Evolutionary conservation across 805 yeast species (phyloP).

Genomic region (Starmerella bacillaris): DNA sequence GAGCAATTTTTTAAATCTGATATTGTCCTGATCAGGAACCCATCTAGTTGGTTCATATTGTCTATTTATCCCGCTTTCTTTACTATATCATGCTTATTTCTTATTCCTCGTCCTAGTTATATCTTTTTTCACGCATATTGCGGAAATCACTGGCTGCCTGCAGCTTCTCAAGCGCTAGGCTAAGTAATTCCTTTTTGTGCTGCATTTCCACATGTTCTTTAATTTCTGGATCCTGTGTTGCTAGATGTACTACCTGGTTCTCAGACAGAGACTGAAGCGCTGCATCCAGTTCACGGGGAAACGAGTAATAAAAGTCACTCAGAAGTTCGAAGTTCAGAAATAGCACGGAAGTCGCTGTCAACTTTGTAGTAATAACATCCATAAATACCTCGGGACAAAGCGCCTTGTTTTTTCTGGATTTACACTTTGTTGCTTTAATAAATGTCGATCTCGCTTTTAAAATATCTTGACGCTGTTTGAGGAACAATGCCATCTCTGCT

Average conservation of each 20-base stretch:
- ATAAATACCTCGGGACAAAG: slow-evolving; percentile 89
- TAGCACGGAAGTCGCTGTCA: slow-evolving; percentile 81
- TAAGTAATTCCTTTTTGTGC: slow-evolving; percentile 75
- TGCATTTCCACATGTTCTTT: slow-evolving; percentile 84
- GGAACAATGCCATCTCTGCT: slow-evolving; percentile 71
- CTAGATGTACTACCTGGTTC: slow-evolving; percentile 74
- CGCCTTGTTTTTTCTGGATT: slow-evolving; percentile 59
- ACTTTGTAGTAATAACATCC: slow-evolving; percentile 79
- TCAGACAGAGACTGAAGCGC: slow-evolving; percentile 46
- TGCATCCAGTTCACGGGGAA: slow-evolving; percentile 81
- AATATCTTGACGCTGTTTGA: slow-evolving; percentile 53
- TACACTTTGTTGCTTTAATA: slow-evolving; percentile 59
- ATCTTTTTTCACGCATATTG: slow-evolving; percentile 19
- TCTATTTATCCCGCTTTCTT: too few species aligned
- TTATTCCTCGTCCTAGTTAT: too few species aligned
- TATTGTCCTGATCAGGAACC: too few species aligned
- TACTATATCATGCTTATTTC: too few species aligned
- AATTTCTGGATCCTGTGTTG: slow-evolving; percentile 85
- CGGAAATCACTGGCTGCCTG: slow-evolving; percentile 65
- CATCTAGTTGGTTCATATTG: too few species aligned
- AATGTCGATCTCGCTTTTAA: slow-evolving; percentile 60
- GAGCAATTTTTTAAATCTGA: too few species aligned
- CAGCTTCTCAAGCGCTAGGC: slow-evolving; percentile 65
- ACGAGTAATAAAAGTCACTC: slow-evolving; percentile 88
- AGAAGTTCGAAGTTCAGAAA: slow-evolving; percentile 84